Base-by-base conservation (phyloP, 805 yeast species). In the Huiozyma sinensis region DNA sequence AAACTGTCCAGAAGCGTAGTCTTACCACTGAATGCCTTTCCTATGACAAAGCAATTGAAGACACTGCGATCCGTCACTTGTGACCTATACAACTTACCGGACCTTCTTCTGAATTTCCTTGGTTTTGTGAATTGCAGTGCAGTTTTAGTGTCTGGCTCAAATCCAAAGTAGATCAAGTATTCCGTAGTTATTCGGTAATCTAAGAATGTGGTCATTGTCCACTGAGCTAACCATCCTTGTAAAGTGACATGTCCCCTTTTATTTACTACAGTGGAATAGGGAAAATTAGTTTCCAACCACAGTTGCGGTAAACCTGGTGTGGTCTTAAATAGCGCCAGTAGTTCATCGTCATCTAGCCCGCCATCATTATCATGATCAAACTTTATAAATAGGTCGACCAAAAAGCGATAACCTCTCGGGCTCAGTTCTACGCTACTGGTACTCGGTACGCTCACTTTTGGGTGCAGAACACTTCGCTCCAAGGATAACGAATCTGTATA, bases 201-300 rank as follows among this genome's bases (percentile, higher is more conserved):
- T 30, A 92, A 66, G 52, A 78, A 88, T 0, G 97, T 90, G 0
- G 96, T 87, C 84, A 92, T 83, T 53, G 90, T 82, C 99, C 99
- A 92, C 56, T 90, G 97, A 0, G 98, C 98, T 34, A 92, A 66
- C 99, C 99, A 92, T 3, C 99, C 98, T 65, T 94, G 98, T 28
- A 92, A 64, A 0, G 97, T 87, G 4, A 92, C 88, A 58, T 79
- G 75, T 0, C 95, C 97, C 49, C 79, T 81, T 50, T 88, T 96
- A 58, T 88, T 89, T 43, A 95, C 76, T 1, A 90, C 95, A 8
- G 95, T 85, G 1, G 95, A 77, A 28, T 73, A 69, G 0, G 99
- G 99, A 57, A 92, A 92, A 50, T 80, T 80, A 0, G 85, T 74
- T 10, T 84, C 88, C 33, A 72, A 70, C 99, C 99, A 92, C 6